phyloP scores from a whole-genome alignment of 2,329 filamentous ascomycete species.

The Cordyceps militaris region DNA sequence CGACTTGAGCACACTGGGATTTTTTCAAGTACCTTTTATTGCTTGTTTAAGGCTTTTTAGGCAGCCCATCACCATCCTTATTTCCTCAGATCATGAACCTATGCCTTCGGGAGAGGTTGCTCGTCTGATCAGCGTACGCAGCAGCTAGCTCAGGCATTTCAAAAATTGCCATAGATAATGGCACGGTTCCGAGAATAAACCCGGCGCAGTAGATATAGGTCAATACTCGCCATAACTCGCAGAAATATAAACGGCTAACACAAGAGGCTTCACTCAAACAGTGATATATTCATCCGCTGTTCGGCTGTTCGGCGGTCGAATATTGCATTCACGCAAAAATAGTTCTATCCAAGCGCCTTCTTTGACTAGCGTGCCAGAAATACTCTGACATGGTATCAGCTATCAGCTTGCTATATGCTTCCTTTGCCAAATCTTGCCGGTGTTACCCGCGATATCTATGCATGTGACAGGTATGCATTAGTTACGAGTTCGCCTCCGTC shows the following conservation, averaged over 20 bases:
- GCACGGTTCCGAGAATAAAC: too few relatives aligned
- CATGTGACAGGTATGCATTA: not conserved
- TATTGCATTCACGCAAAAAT: not conserved
- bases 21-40: not conserved
- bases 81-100: not conserved
- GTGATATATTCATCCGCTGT: not conserved
- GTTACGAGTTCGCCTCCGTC: not conserved
- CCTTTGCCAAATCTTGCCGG: not conserved
- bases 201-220: too few relatives aligned
- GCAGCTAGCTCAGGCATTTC: too few relatives aligned
- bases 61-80: not conserved
- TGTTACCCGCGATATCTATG: not conserved
- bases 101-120: conserved; percentile 30
- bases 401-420: not conserved
- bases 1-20: not conserved
- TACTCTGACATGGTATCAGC: not conserved
- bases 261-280: conserved; percentile 7
- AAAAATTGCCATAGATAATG: too few relatives aligned
- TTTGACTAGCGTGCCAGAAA: not conserved
- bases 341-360: not conserved
- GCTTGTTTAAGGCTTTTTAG: not conserved
- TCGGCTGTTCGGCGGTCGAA: not conserved
- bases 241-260: conserved; percentile 35
- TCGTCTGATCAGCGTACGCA: too few relatives aligned
- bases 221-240: too few relatives aligned